These are phyloP conservation scores for Boletus patriciae DNA, from an alignment of 768 basidiomycete species.

Conservation along the genomic window DNA sequence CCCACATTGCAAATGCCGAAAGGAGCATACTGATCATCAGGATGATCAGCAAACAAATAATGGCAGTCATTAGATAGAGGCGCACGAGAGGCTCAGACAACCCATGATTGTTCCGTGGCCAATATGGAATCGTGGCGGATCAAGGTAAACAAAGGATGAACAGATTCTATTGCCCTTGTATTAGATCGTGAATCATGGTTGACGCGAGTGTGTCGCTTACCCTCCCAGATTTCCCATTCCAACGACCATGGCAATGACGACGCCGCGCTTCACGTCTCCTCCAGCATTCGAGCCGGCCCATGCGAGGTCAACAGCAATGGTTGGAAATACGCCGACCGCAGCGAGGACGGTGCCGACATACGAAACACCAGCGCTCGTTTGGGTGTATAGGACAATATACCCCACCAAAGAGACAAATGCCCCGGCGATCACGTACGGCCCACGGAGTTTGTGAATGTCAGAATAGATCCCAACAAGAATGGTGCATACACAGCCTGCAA, in stretches of 20 bases:
- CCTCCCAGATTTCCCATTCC: slow-evolving; percentile 59
- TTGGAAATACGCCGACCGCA: slow-evolving; percentile 53
- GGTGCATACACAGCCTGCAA: slow-evolving; percentile 45
- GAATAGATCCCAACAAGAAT: slow-evolving; percentile 36
- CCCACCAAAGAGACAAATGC: slow-evolving; percentile 48
- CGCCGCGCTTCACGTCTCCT: slow-evolving; percentile 53
- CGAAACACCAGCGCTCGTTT: slow-evolving; percentile 20
- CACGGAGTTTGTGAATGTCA: slow-evolving; percentile 43
- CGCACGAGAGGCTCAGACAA: slow-evolving; percentile 34
- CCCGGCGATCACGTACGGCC: slow-evolving; percentile 49
- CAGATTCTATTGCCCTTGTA: slow-evolving; percentile 31
- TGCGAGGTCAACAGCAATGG: slow-evolving; percentile 47
- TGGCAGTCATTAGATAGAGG: slow-evolving; percentile 12
- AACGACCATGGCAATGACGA: slow-evolving; percentile 53
- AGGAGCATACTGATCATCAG: slow-evolving; percentile 39
- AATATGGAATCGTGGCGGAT: slow-evolving; percentile 38
- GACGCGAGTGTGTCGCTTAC: slow-evolving; percentile 27
- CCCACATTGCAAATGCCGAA: slow-evolving; percentile 45
- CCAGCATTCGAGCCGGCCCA: slow-evolving; percentile 59
- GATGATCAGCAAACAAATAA: slow-evolving; percentile 28
- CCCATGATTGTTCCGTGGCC: slow-evolving; percentile 41
- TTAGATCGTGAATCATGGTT: slow-evolving; percentile 3
- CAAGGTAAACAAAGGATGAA: slow-evolving; percentile 43
- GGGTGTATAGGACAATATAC: slow-evolving; percentile 48
- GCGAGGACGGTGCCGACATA: slow-evolving; percentile 53